These are phyloP conservation scores for Thymus mandschuricus DNA, from an alignment of 257 asterid genomes.

Conservation along the genomic window DNA sequence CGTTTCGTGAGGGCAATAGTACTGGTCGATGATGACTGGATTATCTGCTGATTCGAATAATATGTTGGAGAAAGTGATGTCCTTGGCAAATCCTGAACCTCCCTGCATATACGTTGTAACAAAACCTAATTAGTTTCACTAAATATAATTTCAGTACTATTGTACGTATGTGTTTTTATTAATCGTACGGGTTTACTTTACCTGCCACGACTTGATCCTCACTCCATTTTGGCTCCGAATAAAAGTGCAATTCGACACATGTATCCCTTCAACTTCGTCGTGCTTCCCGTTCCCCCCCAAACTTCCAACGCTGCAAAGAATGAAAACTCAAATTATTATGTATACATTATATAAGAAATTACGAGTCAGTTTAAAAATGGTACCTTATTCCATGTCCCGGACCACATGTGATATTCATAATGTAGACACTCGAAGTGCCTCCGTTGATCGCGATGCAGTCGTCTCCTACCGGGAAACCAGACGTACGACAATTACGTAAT, in stretches of 20 bases:
- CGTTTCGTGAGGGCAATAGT: conserved; percentile 40
- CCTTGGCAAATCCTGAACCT: conserved; percentile 46
- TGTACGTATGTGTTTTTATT: neutral
- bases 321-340: neutral
- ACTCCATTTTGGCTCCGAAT: conserved; percentile 24
- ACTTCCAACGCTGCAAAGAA: conserved; percentile 27
- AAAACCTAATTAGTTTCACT: neutral
- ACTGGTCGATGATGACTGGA: conserved; percentile 46
- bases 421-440: conserved; percentile 22
- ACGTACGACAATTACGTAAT: neutral
- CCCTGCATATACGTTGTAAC: conserved; percentile 25
- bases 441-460: conserved; percentile 29
- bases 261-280: conserved; percentile 27
- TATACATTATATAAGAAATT: too few relatives aligned
- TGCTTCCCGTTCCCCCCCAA: conserved; percentile 21
- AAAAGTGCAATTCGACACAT: conserved; percentile 13
- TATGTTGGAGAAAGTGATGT: conserved; percentile 38
- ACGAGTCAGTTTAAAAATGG: too few relatives aligned
- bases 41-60: conserved; percentile 27
- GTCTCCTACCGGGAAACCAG: neutral
- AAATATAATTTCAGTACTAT: neutral
- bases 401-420: conserved; percentile 16
- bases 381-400: conserved; percentile 33
- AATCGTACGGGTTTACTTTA: neutral
- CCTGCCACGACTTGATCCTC: conserved; percentile 36